Percentiles rank a stretch among this genome's conserved stretches.
Evolutionary conservation across 306 rosid genomes (phyloP).

Genomic region (Mucuna pruriens): DNA sequence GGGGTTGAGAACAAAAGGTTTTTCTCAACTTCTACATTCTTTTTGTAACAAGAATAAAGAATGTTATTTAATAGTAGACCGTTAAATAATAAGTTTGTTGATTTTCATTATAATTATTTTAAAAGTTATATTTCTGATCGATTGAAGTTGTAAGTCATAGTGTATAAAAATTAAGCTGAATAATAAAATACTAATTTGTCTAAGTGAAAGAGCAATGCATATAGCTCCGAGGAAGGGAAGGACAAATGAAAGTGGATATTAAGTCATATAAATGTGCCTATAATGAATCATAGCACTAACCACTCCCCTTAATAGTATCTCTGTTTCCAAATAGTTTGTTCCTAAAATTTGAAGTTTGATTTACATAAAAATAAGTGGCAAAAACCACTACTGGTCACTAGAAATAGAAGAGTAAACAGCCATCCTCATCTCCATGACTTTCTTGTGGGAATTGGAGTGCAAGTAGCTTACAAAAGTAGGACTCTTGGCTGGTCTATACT

Average conservation of each 20-base stretch:
- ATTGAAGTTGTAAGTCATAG: too few relatives aligned
- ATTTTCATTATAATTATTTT: too few relatives aligned
- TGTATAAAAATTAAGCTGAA: too few relatives aligned
- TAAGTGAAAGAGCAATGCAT: constrained; percentile 20
- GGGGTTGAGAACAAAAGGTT: background rate
- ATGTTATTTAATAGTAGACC: too few relatives aligned
- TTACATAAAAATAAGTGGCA: constrained; percentile 42
- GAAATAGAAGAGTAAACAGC: constrained; percentile 41
- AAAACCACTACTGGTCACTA: constrained; percentile 16
- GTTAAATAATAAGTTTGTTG: too few relatives aligned
- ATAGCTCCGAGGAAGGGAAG: background rate
- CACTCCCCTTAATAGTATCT: constrained; percentile 18
- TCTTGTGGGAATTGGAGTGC: constrained; percentile 80
- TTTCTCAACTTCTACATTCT: constrained; percentile 12
- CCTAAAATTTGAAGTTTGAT: constrained; percentile 39
- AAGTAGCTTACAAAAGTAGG: constrained; percentile 71
- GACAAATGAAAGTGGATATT: constrained; percentile 25
- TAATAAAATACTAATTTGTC: constrained; percentile 2
- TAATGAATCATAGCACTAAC: constrained; percentile 28
- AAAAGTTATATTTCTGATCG: too few relatives aligned
- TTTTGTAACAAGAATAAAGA: constrained; percentile 25
- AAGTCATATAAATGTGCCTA: constrained; percentile 31
- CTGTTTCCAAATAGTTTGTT: constrained; percentile 36
- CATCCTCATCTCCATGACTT: constrained; percentile 83
- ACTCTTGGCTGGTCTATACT: constrained; percentile 77